A percentile compares a stretch with the other conserved stretches of the same genome.
These are phyloP conservation scores for Rhododendron mucronatum DNA, from an alignment of 148 eudicot genomes.

Conservation along the genomic window DNA sequence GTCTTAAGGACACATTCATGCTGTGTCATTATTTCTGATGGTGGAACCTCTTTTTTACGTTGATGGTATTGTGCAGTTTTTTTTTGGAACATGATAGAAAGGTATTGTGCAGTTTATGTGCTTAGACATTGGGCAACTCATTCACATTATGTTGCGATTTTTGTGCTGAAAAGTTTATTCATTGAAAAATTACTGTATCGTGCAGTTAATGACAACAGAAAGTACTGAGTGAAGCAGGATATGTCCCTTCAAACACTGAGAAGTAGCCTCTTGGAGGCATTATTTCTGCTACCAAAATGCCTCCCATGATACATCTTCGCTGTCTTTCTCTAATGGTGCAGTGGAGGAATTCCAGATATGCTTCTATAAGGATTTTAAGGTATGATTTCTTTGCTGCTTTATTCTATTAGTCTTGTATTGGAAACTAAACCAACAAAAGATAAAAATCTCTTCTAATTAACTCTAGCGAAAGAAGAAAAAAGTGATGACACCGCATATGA, in stretches of 20 bases:
- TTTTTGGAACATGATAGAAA: no score
- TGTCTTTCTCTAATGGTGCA: constrained; percentile 62
- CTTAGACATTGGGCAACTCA: neutral
- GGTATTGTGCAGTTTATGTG: neutral
- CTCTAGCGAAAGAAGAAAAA: neutral
- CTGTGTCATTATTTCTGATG: no score
- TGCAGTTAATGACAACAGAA: constrained; percentile 36
- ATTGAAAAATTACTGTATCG: neutral
- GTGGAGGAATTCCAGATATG: constrained; percentile 69
- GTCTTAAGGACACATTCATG: no score
- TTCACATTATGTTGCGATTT: neutral
- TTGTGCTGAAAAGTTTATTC: neutral
- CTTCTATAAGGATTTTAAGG: constrained; percentile 91
- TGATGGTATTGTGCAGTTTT: no score
- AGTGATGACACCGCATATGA: neutral
- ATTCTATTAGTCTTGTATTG: neutral
- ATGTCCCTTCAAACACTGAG: constrained; percentile 81
- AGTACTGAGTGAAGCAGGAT: constrained; percentile 77
- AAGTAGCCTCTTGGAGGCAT: constrained; percentile 86
- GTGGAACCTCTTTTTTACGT: no score
- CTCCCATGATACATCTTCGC: constrained; percentile 65
- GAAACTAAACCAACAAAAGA: neutral
- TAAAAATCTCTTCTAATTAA: neutral
- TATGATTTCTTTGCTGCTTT: constrained; percentile 20
- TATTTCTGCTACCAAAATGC: constrained; percentile 78